Base-by-base conservation (phyloP, 345 rosid genomes). In the Eucalyptus caleyi region DNA sequence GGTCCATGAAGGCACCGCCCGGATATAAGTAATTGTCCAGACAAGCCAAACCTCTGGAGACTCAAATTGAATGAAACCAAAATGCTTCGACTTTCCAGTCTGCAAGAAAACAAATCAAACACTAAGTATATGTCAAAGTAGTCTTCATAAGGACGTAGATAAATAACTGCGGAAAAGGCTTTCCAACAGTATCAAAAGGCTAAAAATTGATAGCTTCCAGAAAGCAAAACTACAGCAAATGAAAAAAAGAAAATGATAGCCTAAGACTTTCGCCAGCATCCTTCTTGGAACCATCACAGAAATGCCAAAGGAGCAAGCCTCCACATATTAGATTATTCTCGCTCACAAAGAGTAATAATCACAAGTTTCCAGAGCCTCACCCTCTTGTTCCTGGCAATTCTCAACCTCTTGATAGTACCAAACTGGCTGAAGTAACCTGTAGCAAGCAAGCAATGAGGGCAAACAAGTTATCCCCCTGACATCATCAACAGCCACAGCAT, bases 31-130 rank as follows among this genome's bases (percentile, higher is more conserved):
- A 16, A 88, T 49, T 72, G 14, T 47, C 59, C 77, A 56, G 26
- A 85, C 77, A 21, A 34, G 82, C 34, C 87, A 89, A 87, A 96
- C 99, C 97, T 98, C 98, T 80, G 99, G 92, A 89, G 95, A 94
- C 86, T 95, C 96, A 77, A 98, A 96, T 89, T 98, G 93, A 9
- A 97, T 93, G 94, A 98, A 98, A 60, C 99, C 99, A 92, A 92
- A 98, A 93, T 98, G 99, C 94, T 94, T 98, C 3, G 99, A 97
- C 88, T 94, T 96, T 88, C 99, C 99, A 65, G 99, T 97, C 99
- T 98, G 95, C 32, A n/a, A 89, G 91, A 90, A 34, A 90, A 91
- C 81, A 59, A 9, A 37, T 77, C 27, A 77, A 21, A 19, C 15
- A 40, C 26, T 40, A 77, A 77, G 83, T 13, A 44, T 50, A 86